These are phyloP conservation scores for Porogramme epimiltina DNA, from an alignment of 1,284 basidiomycete species.

Conservation along the genomic window DNA sequence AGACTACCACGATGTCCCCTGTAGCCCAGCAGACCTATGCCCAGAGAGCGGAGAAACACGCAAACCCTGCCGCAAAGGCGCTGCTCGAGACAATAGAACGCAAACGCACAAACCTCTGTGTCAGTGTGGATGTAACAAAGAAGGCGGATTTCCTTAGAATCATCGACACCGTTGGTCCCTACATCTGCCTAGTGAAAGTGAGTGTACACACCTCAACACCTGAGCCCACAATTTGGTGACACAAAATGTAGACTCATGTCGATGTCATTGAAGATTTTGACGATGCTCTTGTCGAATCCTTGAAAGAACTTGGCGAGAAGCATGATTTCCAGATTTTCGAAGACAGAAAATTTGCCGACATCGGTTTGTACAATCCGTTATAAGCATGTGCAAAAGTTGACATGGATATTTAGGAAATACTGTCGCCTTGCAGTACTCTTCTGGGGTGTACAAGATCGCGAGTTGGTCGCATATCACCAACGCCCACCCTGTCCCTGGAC, in stretches of 20 bases:
- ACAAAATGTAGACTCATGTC: slow-evolving; percentile 83
- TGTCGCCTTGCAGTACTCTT: slow-evolving; percentile 92
- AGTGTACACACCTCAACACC: slow-evolving; percentile 6
- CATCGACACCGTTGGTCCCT: slow-evolving; percentile 86
- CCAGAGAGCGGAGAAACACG: slow-evolving; percentile 60
- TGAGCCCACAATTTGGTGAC: too few relatives aligned
- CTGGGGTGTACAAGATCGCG: slow-evolving; percentile 92
- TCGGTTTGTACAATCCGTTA: slow-evolving; percentile 84
- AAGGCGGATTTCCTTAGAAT: slow-evolving; percentile 83
- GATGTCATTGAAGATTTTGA: slow-evolving; percentile 97
- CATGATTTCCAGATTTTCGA: slow-evolving; percentile 98
- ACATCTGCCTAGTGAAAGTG: slow-evolving; percentile 95
- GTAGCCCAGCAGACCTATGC: slow-evolving; percentile 58
- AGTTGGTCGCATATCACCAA: slow-evolving; percentile 98
- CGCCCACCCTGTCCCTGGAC: slow-evolving; percentile 94
- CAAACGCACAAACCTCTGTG: slow-evolving; percentile 92
- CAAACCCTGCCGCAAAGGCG: slow-evolving; percentile 74
- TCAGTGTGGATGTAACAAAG: slow-evolving; percentile 93
- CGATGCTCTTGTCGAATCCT: slow-evolving; percentile 65
- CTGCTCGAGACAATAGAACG: slow-evolving; percentile 85
- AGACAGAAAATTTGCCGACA: slow-evolving; percentile 99
- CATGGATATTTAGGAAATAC: slow-evolving; percentile 81
- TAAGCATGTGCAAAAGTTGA: too few relatives aligned
- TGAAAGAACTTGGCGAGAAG: slow-evolving; percentile 74
- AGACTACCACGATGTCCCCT: too few relatives aligned